phyloP scores from a whole-genome alignment of 2,329 filamentous ascomycete genomes.

The Trichothecium roseum region DNA sequence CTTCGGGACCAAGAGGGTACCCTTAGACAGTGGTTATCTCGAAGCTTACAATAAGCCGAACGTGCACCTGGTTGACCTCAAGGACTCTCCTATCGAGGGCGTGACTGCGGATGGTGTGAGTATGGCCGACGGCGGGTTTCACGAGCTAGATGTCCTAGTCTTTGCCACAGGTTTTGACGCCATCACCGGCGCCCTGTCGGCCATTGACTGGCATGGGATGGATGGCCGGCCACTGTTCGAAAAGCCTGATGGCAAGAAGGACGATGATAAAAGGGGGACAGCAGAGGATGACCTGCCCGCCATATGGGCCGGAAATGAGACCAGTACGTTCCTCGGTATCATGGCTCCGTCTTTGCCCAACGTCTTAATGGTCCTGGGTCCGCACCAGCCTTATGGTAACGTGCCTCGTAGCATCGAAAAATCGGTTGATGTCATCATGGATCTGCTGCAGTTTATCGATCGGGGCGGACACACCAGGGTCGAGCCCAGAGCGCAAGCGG shows the following conservation, averaged over 20 bases:
- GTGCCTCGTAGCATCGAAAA: conserved; percentile 30
- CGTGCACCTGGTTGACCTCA: conserved; percentile 35
- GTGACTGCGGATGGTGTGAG: conserved; percentile 25
- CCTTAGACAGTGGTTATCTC: conserved; percentile 36
- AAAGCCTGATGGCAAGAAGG: conserved; percentile 4
- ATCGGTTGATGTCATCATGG: conserved; percentile 17
- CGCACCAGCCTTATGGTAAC: conserved; percentile 33
- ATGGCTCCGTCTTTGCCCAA: conserved; percentile 32
- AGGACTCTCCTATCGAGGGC: conserved; percentile 25
- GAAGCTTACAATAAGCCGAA: conserved; percentile 36
- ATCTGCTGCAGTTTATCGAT: conserved; percentile 12
- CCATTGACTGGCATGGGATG: conserved; percentile 18
- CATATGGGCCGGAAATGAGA: conserved; percentile 23
- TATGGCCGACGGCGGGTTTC: conserved; percentile 18
- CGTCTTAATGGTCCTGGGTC: conserved; percentile 35
- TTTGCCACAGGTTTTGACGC: conserved; percentile 32
- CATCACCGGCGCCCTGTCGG: conserved; percentile 5
- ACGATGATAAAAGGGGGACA: no score
- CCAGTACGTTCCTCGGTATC: conserved; percentile 29
- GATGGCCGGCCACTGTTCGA: conserved; percentile 7
- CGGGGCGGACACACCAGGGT: conserved; percentile 19
- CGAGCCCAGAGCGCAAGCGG: conserved; percentile 23
- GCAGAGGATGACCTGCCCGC: conserved; percentile 16
- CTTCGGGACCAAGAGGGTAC: conserved; percentile 19
- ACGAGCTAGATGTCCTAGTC: conserved; percentile 24